Conservation (phyloP, 768 basidiomycete species). For the Boletus vermiculosoides region DNA sequence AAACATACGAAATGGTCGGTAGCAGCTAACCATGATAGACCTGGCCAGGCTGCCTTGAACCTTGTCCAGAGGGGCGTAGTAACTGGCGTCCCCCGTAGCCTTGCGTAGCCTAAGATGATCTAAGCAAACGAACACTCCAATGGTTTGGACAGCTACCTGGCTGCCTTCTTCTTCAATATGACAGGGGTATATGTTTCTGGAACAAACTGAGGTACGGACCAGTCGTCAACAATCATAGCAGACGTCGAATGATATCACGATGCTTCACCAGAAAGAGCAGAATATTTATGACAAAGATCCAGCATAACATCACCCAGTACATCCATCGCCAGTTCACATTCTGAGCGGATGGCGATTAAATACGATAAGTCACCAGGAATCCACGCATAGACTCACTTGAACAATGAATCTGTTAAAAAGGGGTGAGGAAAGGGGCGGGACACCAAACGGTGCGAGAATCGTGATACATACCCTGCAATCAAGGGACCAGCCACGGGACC, state of each 20-base stretch:
- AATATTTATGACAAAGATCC: conserved; percentile 56
- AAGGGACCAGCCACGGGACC: conserved; percentile 57
- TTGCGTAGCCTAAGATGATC: conserved; percentile 42
- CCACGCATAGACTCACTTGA: conserved; percentile 39
- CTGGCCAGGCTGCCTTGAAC: conserved; percentile 41
- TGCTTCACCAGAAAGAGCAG: conserved; percentile 50
- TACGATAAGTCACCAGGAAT: neutral
- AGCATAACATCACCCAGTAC: conserved; percentile 66
- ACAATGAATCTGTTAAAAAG: conserved; percentile 58
- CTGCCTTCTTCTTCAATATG: conserved; percentile 59
- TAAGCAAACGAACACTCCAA: conserved; percentile 1
- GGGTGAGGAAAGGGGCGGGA: neutral
- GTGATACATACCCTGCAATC: conserved; percentile 50
- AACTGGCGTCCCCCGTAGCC: conserved; percentile 49
- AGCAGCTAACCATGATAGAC: conserved; percentile 59
- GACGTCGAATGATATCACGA: too few species aligned
- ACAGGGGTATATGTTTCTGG: conserved; percentile 73
- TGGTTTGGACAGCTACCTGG: conserved; percentile 34
- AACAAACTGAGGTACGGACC: conserved; percentile 43
- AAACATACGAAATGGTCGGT: conserved; percentile 67
- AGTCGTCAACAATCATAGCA: neutral
- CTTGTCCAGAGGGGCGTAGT: conserved; percentile 61
- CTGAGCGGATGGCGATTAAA: conserved; percentile 28
- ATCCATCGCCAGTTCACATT: conserved; percentile 74
- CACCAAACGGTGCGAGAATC: neutral